Base-by-base conservation (phyloP, 805 yeast species). In the Zygosaccharomyces bailii region DNA sequence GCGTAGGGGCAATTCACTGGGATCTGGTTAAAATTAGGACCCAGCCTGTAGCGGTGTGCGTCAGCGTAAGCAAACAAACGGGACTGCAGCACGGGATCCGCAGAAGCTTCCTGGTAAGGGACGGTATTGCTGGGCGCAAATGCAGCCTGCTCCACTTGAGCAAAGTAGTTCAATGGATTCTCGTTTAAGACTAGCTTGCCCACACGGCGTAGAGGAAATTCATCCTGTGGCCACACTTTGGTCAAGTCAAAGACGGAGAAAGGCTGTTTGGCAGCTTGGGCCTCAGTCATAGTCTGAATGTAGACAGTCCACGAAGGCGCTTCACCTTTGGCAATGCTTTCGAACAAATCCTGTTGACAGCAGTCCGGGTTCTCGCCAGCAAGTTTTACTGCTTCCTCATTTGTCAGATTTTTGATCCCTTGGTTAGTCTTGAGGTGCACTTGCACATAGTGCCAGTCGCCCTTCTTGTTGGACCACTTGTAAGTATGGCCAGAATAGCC, bases 171-270 rank as follows among this genome's bases (percentile, higher is more conserved):
- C 67, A 77, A 71, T 48, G 96, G 93, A 69, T 87, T 87, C 68
- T 85, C 86, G 67, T 87, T 84, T 65, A 87, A 68, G 1, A 79
- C 80, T 53, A 87, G 71, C 65, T 80, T 82, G 65, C 96, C 96
- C 62, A 88, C 82, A 66, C 81, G 80, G 67, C 96, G 79, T 70
- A 88, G 68, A 60, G 96, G 96, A 75, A 80, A 88, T 45, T 87
- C 82, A 56, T 70, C 71, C 63, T 88, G 95, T 27, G 96, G 88
- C 96, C 96, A 88, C 44, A 86, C 84, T 72, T 89, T 89, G 52
- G 96, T 88, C 66, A 88, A 74, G 68, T 88, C 96, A 63, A 86
- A 87, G 35, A 89, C 90, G 4, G 91, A 84, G 69, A 84, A 87
- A 61, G 84, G 83, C 39, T 78, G 77, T 49, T 79, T 68, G 66